These are phyloP conservation scores for Backusella morwellensis DNA, from an alignment of 192 early-diverging fungal species.

Conservation along the genomic window DNA sequence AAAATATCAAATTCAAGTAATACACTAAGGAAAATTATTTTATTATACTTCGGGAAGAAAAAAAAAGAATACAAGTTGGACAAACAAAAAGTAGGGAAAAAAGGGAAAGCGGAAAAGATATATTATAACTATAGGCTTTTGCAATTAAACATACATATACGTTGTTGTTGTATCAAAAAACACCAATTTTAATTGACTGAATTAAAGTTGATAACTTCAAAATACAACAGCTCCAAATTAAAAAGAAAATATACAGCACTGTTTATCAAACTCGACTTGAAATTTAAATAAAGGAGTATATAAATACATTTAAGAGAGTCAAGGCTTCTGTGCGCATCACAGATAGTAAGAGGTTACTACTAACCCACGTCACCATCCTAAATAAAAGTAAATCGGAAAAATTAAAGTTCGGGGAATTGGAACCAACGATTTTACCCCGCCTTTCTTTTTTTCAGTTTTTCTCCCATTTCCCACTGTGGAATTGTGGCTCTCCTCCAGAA, in stretches of 20 bases:
- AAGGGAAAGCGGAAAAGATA: background rate
- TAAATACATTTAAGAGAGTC: background rate
- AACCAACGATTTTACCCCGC: background rate
- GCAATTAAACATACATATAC: background rate
- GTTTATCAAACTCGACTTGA: background rate
- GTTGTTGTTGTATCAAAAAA: background rate
- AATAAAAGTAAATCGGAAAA: slow-evolving; percentile 1
- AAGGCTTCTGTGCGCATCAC: background rate
- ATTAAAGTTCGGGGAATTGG: background rate
- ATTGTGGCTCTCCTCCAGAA: background rate
- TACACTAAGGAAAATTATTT: background rate
- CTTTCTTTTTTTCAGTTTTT: background rate
- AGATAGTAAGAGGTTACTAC: background rate
- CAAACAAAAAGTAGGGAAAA: background rate
- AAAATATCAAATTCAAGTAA: background rate
- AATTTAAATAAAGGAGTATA: background rate
- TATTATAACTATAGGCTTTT: background rate
- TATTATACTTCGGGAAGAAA: background rate
- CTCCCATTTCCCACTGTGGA: slow-evolving; percentile 3
- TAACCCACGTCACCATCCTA: background rate
- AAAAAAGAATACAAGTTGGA: background rate
- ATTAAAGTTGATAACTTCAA: background rate
- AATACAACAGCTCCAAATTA: background rate
- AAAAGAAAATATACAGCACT: background rate
- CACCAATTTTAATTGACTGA: background rate